A percentile compares a stretch with the other conserved stretches of the same genome.
These are phyloP conservation scores for Trichoderma semiorbis DNA, from an alignment of 2,329 filamentous ascomycete species.

Conservation along the genomic window DNA sequence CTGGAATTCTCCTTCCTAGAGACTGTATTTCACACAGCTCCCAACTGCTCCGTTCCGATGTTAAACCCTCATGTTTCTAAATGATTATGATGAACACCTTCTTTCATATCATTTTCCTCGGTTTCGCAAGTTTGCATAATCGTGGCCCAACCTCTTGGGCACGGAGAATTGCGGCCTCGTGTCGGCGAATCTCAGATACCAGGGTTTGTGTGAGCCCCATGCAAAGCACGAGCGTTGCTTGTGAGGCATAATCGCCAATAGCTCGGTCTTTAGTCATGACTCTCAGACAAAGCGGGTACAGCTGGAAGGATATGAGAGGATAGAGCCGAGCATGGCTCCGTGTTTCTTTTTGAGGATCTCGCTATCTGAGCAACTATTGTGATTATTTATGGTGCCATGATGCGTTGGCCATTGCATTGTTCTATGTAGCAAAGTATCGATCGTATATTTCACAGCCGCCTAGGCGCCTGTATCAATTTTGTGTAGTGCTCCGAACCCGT, in stretches of 20 bases:
- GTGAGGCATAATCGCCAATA: slow-evolving; percentile 1
- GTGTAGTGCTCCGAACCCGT: not conserved
- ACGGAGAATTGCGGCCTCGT: slow-evolving; percentile 11
- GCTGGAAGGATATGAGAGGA: not conserved
- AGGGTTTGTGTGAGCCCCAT: slow-evolving; percentile 3
- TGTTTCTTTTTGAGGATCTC: not conserved
- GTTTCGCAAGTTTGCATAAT: not conserved
- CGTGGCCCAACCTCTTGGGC: not conserved
- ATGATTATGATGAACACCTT: fast-evolving
- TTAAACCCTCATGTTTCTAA: not conserved
- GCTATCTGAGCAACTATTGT: not conserved
- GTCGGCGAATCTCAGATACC: slow-evolving; percentile 8
- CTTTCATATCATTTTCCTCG: not conserved
- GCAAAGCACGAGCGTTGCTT: not conserved
- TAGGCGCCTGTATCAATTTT: not conserved
- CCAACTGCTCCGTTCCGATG: not conserved
- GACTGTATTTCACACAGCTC: not conserved
- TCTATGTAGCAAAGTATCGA: not conserved
- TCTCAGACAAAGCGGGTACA: slow-evolving; percentile 9
- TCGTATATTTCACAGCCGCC: not conserved
- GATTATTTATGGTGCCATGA: not conserved
- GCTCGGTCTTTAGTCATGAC: slow-evolving; percentile 10
- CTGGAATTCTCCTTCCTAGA: not conserved
- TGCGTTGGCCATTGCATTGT: not conserved
- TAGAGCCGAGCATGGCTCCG: slow-evolving; percentile 12